Evolutionary conservation across 176 grass and related monocot genomes (phyloP), one percentile per base, ranked within the genome.

Genomic region (Otatea glauca): DNA sequence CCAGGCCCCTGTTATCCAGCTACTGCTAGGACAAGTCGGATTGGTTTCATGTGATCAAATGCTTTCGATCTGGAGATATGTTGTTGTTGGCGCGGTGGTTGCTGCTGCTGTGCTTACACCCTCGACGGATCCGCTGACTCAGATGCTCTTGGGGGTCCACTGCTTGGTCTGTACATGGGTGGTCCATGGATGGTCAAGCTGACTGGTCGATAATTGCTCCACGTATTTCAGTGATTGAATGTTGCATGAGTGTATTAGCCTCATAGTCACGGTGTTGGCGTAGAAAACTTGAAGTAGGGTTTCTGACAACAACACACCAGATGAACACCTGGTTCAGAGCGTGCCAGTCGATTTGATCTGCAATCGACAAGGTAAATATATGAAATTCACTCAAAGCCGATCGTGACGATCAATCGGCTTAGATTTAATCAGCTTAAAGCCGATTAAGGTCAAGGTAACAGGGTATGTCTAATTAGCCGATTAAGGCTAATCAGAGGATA

Each of bases 31-130:
- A 59, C 96, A 98, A 91, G 84, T 94, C 39, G 96, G 96, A 65
- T 74, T 98, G 72, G 91, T 98, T 32, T 92, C 96, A 4, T 77
- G 96, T 10, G 89, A 94, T 6, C 93, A 98, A 87, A 98, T 96
- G 96, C 88, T 98, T 63, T 98, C 96, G 0, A 96, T 98, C 68
- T 98, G 93, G 96, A 95, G 96, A 93, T 98, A 98, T 14, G 96
- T 98, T 72, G 93, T 98, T 3, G 96, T 98, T 17, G 96, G 96
- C 16, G 89, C 96, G 0, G 96, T 98, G 42, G 88, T 98, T 20
- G 93, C 88, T 5, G 96, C 96, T n/a, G 96, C 96, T 9, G 85
- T 98, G 77, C 91, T 98, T 51, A 98, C 96, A 41, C 96, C 96
- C 0, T 98, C 96, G 23, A 98, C 96, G 0, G 96, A 98, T 89